Base-by-base conservation (phyloP, 768 basidiomycete genomes). In the Hysterangium stoloniferum region DNA sequence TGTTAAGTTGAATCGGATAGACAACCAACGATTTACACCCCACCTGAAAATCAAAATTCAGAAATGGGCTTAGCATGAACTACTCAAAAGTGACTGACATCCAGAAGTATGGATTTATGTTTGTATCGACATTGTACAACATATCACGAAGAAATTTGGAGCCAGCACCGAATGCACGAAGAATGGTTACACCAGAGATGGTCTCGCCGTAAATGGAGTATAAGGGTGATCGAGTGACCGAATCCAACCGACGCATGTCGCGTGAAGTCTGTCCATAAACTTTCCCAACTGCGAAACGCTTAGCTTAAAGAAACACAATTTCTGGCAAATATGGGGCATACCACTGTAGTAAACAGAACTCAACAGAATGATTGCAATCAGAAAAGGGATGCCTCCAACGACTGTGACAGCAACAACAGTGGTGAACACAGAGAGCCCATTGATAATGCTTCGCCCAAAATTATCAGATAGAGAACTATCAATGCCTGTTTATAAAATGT, bases 111-210 rank as follows among this genome's bases (percentile, higher is more conserved):
- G 87, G 87, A 60, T 79, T 87, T 13, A 79, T 57, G 50, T 78
- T 79, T 31, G 86, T 88, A 60, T 91, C 88, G 19, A 86, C 84
- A 54, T 79, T 86, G 46, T 79, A 76, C 9, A 88, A 69, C 86
- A 91, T 89, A 57, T 90, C 88, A 46, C 87, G 71, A 55, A 91
- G 64, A 64, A 90, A 88, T 62, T 90, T 89, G 33, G 88, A 86
- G 28, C 85, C 82, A 9, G 88, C 89, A 12, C 92, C 92, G 61
- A 92, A 96, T 0, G 91, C 84, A 37, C 92, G 83, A 27, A 92
- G 64, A 42, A 77, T 72, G 6, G 74, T 62, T 29, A 75, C 71
- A 8, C 75, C 69, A 2, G 68, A 70, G 40, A 88, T 76, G 13
- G 71, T 76, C 57, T 79, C 77, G 11, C 69, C 69, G 48, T 72